Base-by-base conservation (phyloP, 2,329 filamentous ascomycete species). In the Magnaporthiopsis rhizophila region DNA sequence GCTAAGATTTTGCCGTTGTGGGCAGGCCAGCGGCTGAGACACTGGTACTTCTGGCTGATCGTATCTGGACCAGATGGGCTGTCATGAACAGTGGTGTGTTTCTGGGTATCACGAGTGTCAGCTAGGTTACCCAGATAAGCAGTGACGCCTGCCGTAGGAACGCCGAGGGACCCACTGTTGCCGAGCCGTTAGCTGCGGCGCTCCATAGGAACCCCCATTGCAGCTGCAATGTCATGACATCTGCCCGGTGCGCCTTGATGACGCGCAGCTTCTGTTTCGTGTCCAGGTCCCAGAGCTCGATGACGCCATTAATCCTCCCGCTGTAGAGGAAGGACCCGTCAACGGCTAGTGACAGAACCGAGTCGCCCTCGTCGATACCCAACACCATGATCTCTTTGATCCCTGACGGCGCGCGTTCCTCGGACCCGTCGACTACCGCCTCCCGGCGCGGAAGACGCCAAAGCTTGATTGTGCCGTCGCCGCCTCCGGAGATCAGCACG, bases 261-360 rank as follows among this genome's bases (percentile, higher is more conserved):
- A 91, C 92, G 65, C 95, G 85, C 59, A 99, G 83, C 61, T 95
- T 88, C 76, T 99, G 95, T 64, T 89, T 88, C 0, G 95, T 98
- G 73, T 98, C 94, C 18, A 99, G 82, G 73, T 99, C 96, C 94
- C 96, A 99, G 13, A 99, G 86, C 73, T 98, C 94, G 66, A 99
- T 86, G 62, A 96, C 85, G 28, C 95, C 96, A 56, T 91, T 88
- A 0, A 92, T 84, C 69, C 96, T 90, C 60, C 95, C 95, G 65
- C 90, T 91, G 73, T 98, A 99, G 5, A 99, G 81, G 68, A 99
- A 96, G 0, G 92, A 93, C 0, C 92, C 92, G 67, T 98, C 93
- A 3, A 96, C 83, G 6, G 91, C 89, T 63, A 99, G 82, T 0
- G 91, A 95, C 65, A 97, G 79, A 15, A 89, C 83, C 0, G 86